phyloP scores from a whole-genome alignment of 2,329 filamentous ascomycete genomes.

The Pseudogymnoascus sp. region DNA sequence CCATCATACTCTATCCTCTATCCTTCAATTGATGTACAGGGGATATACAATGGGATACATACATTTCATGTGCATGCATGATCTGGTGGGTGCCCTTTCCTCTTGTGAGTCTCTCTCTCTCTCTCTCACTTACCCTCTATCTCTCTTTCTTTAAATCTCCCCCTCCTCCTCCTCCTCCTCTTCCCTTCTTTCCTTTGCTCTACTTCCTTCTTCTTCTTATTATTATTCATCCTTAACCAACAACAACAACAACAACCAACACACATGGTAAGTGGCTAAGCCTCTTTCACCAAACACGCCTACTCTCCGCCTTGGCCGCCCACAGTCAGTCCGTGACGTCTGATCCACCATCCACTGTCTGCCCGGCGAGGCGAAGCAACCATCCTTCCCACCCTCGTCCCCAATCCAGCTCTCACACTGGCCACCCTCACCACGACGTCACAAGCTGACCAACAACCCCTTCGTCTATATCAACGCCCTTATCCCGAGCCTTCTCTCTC shows the following conservation, averaged over 20 bases:
- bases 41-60: no score
- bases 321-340: background rate
- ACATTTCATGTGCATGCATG: no score
- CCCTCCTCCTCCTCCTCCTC: background rate
- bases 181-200: background rate
- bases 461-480: background rate
- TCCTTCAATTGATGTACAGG: no score
- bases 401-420: background rate
- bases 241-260: background rate
- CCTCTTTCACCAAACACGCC: background rate
- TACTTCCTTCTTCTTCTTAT: background rate
- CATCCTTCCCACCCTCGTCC: no score
- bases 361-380: background rate
- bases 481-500: background rate
- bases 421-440: background rate
- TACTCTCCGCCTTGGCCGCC: background rate
- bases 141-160: background rate
- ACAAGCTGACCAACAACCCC: background rate
- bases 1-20: no score
- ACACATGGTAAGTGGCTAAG: background rate
- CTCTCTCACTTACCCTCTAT: background rate
- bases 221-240: background rate
- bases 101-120: background rate
- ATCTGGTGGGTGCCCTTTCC: no score
- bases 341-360: background rate